Conservation (phyloP, 2,329 filamentous ascomycete genomes). For the Fusarium nisikadoi region DNA sequence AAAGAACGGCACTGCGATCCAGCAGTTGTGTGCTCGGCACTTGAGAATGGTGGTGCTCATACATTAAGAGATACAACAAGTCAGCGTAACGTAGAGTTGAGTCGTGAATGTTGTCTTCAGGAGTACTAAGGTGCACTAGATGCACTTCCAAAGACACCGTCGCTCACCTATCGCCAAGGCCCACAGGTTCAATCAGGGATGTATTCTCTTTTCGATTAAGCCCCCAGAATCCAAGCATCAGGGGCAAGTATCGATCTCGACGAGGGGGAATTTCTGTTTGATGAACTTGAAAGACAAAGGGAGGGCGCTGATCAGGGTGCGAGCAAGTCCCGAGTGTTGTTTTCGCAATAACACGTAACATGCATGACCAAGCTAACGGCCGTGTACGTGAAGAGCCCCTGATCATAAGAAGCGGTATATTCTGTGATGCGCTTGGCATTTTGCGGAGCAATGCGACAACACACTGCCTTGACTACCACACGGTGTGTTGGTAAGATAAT, state of each 20-base stretch:
- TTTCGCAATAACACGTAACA: background rate
- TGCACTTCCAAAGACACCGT: too few species aligned
- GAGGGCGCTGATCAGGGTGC: too few species aligned
- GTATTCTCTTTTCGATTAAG: too few species aligned
- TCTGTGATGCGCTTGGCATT: background rate
- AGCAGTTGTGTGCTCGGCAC: background rate
- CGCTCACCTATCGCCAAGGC: too few species aligned
- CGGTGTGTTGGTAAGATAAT: background rate
- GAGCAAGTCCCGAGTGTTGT: background rate
- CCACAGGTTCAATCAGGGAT: rapidly evolving
- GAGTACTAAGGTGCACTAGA: background rate
- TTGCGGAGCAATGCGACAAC: background rate
- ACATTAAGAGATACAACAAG: background rate
- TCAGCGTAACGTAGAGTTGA: background rate
- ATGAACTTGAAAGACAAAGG: background rate
- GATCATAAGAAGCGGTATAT: background rate
- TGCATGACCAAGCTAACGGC: background rate
- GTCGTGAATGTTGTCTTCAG: background rate
- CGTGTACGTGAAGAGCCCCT: background rate
- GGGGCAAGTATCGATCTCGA: background rate
- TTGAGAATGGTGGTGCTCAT: background rate
- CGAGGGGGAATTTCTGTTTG: background rate
- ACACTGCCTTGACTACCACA: background rate
- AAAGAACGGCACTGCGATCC: background rate
- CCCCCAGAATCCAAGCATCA: rapidly evolving